Evolutionary conservation across 805 yeast genomes (phyloP), one percentile per base, ranked within the genome.

Genomic region (Metschnikowia santaceciliae): DNA sequence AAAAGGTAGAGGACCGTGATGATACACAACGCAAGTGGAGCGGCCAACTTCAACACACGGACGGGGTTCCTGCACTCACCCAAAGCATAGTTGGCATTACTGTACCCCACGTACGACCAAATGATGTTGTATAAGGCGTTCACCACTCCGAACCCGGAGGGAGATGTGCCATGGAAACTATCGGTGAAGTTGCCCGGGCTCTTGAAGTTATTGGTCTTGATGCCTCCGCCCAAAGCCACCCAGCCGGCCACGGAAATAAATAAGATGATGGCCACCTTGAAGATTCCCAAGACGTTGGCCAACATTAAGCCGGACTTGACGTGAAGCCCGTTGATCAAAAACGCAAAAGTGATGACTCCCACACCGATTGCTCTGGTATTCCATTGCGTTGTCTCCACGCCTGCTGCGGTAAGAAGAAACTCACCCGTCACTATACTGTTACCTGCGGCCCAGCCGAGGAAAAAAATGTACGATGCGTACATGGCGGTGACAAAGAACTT

Each of bases 401-500:
- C 84, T 6, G 91, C 90, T 10, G 95, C 96, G 38, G 79, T 80
- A 53, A 88, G 73, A 53, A 88, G 75, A 69, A 86, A 88, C 62
- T 84, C 86, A 32, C 95, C 95, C 56, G 86, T 86, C 34, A 86
- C 88, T 46, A 86, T 81, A 19, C 91, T 84, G 66, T 87, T 86
- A 66, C 91, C 88, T 10, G 94, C 83, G 20, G 96, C 91, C 89
- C 91, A 88, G 35, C 94, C 94, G 45, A 88, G 72, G 60, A 86
- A 77, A 61, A 88, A 82, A 15, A 83, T 82, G 61, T 86, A 85
- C 2, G 90, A 73, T 0, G 89, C 90, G 59, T 74, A 74, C 76
- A 71, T 72, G 52, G 75, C 77, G 69, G 57, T 83, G 42, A 84
- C 77, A 52, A 88, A 72, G 62, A 84, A 86, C 63, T 72, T 78